These are phyloP conservation scores for Candida dubliniensis DNA, from an alignment of 1,139 yeast genomes.

Conservation along the genomic window DNA sequence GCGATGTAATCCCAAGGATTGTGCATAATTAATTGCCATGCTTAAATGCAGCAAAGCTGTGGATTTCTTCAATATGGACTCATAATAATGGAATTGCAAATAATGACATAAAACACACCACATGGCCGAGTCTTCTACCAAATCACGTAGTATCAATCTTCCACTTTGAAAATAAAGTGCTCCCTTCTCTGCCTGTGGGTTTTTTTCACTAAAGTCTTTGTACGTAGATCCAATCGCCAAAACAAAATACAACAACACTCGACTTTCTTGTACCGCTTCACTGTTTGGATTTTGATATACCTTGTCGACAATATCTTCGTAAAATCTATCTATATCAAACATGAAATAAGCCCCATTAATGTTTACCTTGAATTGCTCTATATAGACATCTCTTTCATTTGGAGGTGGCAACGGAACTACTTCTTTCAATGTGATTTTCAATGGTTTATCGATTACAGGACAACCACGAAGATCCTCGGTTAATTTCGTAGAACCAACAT, in stretches of 20 bases:
- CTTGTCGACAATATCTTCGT: slow-evolving; percentile 22
- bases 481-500: slow-evolving; percentile 20
- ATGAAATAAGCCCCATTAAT: slow-evolving; percentile 37
- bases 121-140: slow-evolving; percentile 38
- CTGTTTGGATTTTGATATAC: slow-evolving; percentile 27
- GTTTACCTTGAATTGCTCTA: slow-evolving; percentile 31
- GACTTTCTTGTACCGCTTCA: slow-evolving; percentile 14
- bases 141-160: slow-evolving; percentile 25
- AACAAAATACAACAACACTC: slow-evolving; percentile 36
- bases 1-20: slow-evolving; percentile 28
- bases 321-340: slow-evolving; percentile 32
- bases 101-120: slow-evolving; percentile 46
- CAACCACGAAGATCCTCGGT: slow-evolving; percentile 37
- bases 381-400: slow-evolving; percentile 25
- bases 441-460: slow-evolving; percentile 32
- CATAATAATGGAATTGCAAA: slow-evolving; percentile 39
- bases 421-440: slow-evolving; percentile 16
- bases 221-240: slow-evolving; percentile 43
- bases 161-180: slow-evolving; percentile 34
- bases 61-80: slow-evolving; percentile 36
- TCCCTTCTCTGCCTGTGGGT: slow-evolving; percentile 20
- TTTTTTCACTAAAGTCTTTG: slow-evolving; percentile 16
- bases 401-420: slow-evolving; percentile 25
- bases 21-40: slow-evolving; percentile 26
- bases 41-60: slow-evolving; percentile 40